Conservation (phyloP, 768 basidiomycete species). For the Leucosporidium yakuticum region DNA sequence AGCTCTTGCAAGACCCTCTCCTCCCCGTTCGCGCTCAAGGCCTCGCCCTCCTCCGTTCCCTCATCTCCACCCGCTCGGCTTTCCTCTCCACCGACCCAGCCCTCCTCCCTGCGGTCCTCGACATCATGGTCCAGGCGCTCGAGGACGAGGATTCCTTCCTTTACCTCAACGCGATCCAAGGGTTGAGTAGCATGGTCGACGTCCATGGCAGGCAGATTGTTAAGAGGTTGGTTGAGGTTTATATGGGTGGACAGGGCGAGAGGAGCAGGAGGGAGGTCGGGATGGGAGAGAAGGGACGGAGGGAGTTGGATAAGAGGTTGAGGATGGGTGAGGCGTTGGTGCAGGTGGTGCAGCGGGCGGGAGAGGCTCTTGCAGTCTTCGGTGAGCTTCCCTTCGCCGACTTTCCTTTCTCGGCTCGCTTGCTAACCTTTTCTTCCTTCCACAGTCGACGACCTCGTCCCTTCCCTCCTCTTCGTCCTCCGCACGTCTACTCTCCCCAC, state of each 20-base stretch:
- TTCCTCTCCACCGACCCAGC: conserved; percentile 50
- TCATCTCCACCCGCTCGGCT: conserved; percentile 48
- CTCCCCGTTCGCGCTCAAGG: conserved; percentile 93
- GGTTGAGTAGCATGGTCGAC: conserved; percentile 78
- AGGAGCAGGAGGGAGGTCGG: conserved; percentile 49
- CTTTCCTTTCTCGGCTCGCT: neutral
- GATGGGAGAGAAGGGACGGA: conserved; percentile 40
- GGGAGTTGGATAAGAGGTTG: conserved; percentile 66
- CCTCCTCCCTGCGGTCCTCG: conserved; percentile 72
- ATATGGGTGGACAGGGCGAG: conserved; percentile 48
- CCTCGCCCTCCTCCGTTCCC: conserved; percentile 68
- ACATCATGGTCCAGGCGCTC: conserved; percentile 74
- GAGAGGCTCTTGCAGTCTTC: conserved; percentile 60
- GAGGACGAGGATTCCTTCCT: conserved; percentile 95
- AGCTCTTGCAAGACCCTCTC: conserved; percentile 80
- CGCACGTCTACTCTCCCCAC: conserved; percentile 61
- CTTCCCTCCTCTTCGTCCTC: conserved; percentile 61
- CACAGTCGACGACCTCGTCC: conserved; percentile 61
- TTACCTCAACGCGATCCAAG: conserved; percentile 85
- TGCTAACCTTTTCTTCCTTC: conserved; percentile 12
- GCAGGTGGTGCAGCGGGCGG: conserved; percentile 67
- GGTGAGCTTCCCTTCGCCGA: conserved; percentile 49
- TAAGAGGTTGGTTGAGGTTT: conserved; percentile 59
- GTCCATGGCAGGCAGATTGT: conserved; percentile 68
- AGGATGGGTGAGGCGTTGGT: conserved; percentile 80